Percentiles rank a stretch among this genome's conserved stretches.
These are phyloP conservation scores for Helianthus annuus DNA, from an alignment of 129 eudicot genomes.

Conservation along the genomic window DNA sequence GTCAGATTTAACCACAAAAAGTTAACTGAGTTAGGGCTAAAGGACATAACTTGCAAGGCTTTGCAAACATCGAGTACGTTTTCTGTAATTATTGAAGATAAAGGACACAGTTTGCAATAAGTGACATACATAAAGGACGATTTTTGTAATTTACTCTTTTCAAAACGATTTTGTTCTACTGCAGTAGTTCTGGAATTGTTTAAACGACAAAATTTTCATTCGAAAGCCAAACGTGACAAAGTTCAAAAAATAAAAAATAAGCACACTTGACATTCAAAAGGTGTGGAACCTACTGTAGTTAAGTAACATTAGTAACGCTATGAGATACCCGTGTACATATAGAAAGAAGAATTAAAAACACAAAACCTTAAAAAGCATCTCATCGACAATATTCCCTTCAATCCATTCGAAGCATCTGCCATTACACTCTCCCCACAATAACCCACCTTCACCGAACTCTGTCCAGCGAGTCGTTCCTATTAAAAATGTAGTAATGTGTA, in stretches of 20 bases:
- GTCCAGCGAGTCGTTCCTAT: constrained; percentile 94
- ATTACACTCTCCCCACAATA: constrained; percentile 93
- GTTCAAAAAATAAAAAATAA: background rate
- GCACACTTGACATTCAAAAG: background rate
- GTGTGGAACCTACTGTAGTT: background rate
- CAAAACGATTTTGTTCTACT: too few relatives aligned
- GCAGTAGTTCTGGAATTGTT: too few relatives aligned
- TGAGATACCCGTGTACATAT: constrained; percentile 2
- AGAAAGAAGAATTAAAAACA: constrained; percentile 9
- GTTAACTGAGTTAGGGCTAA: too few relatives aligned
- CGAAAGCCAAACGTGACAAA: background rate
- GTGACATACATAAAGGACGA: too few relatives aligned
- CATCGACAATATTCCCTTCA: constrained; percentile 63
- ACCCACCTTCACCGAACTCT: constrained; percentile 98
- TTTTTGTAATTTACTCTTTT: too few relatives aligned
- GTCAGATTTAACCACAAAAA: too few relatives aligned
- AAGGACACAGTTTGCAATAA: too few relatives aligned
- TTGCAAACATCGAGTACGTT: too few relatives aligned
- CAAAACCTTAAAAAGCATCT: constrained; percentile 64
- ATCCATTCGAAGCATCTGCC: constrained; percentile 89
- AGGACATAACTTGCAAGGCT: too few relatives aligned
- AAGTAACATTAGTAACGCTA: background rate
- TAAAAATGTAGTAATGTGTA: constrained; percentile 20
- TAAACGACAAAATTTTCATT: background rate
- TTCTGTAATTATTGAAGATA: too few relatives aligned